Percentiles rank a stretch among this genome's conserved stretches.
These are phyloP conservation scores for Aspergillus haitiensis DNA, from an alignment of 495 filamentous ascomycete species.

Conservation along the genomic window DNA sequence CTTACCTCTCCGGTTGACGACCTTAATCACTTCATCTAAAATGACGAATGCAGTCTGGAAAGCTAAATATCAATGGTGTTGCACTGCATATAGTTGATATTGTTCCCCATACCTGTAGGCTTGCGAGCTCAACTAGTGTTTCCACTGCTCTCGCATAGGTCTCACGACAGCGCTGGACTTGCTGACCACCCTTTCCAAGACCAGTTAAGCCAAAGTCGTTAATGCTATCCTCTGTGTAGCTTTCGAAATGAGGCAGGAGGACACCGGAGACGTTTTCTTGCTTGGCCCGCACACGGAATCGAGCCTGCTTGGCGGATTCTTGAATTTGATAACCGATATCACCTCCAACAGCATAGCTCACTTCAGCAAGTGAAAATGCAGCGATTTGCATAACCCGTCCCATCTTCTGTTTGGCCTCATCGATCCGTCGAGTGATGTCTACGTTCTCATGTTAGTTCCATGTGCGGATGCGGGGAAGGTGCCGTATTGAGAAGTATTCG, in stretches of 20 bases:
- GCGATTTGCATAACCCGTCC: conserved; percentile 99
- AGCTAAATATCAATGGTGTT: conserved; percentile 1
- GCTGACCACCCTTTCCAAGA: conserved; percentile 94
- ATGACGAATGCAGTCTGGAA: conserved; percentile 91
- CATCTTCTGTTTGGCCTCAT: conserved; percentile 99
- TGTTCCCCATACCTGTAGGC: conserved; percentile 65
- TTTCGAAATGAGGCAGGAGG: conserved; percentile 89
- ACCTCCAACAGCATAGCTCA: conserved; percentile 94
- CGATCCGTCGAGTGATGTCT: conserved; percentile 96
- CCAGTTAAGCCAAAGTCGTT: conserved; percentile 97
- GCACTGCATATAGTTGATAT: background rate
- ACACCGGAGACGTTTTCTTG: conserved; percentile 99
- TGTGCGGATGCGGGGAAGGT: conserved; percentile 26
- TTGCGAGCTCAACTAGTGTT: conserved; percentile 93
- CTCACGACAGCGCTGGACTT: conserved; percentile 91
- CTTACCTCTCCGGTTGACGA: conserved; percentile 91
- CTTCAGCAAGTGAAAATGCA: conserved; percentile 95
- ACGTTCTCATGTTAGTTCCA: conserved; percentile 28
- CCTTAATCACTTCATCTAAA: conserved; percentile 98
- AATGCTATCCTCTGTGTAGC: conserved; percentile 73
- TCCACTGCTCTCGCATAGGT: conserved; percentile 97
- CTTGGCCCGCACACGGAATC: conserved; percentile 87
- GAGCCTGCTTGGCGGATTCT: conserved; percentile 87
- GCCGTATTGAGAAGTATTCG: conserved; percentile 15
- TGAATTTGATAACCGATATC: conserved; percentile 97